A percentile compares a stretch with the other conserved stretches of the same genome.
Evolutionary conservation across 108 stramenopile species (phyloP).

Genomic region (Cyclotella baltica): DNA sequence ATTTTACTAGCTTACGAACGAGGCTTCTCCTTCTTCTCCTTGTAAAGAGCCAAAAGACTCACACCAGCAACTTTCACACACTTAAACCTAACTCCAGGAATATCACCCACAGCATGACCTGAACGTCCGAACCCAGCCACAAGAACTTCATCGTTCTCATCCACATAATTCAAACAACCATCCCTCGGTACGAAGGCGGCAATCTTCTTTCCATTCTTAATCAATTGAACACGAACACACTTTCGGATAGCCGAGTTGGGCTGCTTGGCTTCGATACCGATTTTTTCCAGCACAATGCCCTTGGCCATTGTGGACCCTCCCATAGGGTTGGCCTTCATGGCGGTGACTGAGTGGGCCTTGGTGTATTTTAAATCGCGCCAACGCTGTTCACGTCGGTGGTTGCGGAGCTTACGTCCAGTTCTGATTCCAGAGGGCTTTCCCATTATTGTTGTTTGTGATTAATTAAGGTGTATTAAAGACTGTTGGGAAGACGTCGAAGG

Average conservation of each 20-base stretch:
- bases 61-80: constrained; percentile 99
- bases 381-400: constrained; percentile 96
- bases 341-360: constrained; percentile 98
- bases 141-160: constrained; percentile 99
- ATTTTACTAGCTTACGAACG: constrained; percentile 85
- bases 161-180: constrained; percentile 99
- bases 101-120: constrained; percentile 99
- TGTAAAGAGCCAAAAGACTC: constrained; percentile 98
- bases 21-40: constrained; percentile 99
- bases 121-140: constrained; percentile 99
- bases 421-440: constrained; percentile 98
- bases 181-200: constrained; percentile 99
- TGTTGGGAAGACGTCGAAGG: not conserved
- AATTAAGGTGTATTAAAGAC: not conserved
- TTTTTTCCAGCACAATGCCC: constrained; percentile 99
- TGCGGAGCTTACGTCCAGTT: constrained; percentile 99
- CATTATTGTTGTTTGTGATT: constrained; percentile 61
- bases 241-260: constrained; percentile 99
- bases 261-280: constrained; percentile 99
- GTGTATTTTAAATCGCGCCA: constrained; percentile 96
- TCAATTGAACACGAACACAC: constrained; percentile 99
- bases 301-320: constrained; percentile 99
- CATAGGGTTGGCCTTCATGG: constrained; percentile 99
- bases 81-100: constrained; percentile 99
- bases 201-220: constrained; percentile 99